A percentile compares a stretch with the other conserved stretches of the same genome.
phyloP scores from a whole-genome alignment of 257 asterid species.

The Forsythia suspensa region DNA sequence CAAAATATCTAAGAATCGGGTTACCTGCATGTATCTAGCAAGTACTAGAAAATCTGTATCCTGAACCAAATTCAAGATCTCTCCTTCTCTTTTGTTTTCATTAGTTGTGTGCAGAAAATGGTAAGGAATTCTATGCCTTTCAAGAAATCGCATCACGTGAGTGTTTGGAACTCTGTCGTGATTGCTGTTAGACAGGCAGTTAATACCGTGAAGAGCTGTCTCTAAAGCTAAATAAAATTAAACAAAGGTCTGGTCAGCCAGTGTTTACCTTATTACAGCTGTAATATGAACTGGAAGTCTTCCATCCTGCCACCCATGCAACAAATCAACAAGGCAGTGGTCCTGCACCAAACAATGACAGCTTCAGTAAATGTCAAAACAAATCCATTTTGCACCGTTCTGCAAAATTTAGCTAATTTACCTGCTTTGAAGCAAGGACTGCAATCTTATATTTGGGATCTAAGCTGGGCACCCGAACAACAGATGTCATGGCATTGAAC shows the following conservation, averaged over 20 bases:
- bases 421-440: conserved; percentile 90
- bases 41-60: conserved; percentile 92
- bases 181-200: conserved; percentile 54
- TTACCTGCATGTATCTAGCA: conserved; percentile 99
- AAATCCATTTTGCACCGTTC: background rate
- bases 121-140: conserved; percentile 85
- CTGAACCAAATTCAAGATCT: conserved; percentile 65
- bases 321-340: conserved; percentile 86
- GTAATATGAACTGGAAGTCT: conserved; percentile 77
- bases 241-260: conserved; percentile 1
- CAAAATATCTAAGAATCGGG: background rate
- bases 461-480: conserved; percentile 70
- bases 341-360: conserved; percentile 49
- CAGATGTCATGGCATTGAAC: conserved; percentile 77
- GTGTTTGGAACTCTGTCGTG: conserved; percentile 81
- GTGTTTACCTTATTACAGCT: conserved; percentile 66
- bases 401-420: conserved; percentile 15
- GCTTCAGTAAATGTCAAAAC: conserved; percentile 10
- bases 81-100: conserved; percentile 59
- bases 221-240: conserved; percentile 14
- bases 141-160: conserved; percentile 84
- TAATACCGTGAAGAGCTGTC: conserved; percentile 12
- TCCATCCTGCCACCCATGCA: conserved; percentile 90
- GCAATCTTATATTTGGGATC: conserved; percentile 88
- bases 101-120: conserved; percentile 47